Percentiles rank a stretch among this genome's conserved stretches.
phyloP scores from a whole-genome alignment of 2,329 filamentous ascomycete genomes.

The Hypoxylon sp. region DNA sequence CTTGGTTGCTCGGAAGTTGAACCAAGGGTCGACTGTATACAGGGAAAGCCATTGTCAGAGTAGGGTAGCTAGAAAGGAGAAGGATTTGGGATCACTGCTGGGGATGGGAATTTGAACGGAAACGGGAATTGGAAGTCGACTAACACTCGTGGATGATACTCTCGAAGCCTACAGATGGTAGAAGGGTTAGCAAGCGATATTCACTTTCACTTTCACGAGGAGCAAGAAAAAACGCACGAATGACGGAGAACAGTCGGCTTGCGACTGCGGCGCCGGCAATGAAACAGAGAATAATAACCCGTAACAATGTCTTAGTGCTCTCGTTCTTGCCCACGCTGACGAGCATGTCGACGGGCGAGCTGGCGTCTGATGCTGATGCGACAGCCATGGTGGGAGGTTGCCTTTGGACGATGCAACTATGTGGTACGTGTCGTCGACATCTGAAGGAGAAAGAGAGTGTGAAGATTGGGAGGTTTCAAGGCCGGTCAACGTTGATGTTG shows the following conservation, averaged over 20 bases:
- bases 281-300: slow-evolving; percentile 86
- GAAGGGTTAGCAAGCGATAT: slow-evolving; percentile 18
- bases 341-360: slow-evolving; percentile 45
- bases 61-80: slow-evolving; percentile 29
- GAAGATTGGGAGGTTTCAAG: background rate
- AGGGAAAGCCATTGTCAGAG: slow-evolving; percentile 2
- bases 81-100: slow-evolving; percentile 1
- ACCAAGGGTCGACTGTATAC: slow-evolving; percentile 92
- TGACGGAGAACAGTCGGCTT: slow-evolving; percentile 96
- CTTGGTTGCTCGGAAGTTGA: slow-evolving; percentile 98
- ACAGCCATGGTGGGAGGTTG: slow-evolving; percentile 49
- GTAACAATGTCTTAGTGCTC: slow-evolving; percentile 84
- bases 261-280: slow-evolving; percentile 92
- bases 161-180: slow-evolving; percentile 75
- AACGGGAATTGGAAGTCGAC: slow-evolving; percentile 53
- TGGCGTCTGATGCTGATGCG: slow-evolving; percentile 46
- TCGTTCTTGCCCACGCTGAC: slow-evolving; percentile 81
- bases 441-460: slow-evolving; percentile 23
- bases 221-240: slow-evolving; percentile 70
- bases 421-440: slow-evolving; percentile 37
- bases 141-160: slow-evolving; percentile 99
- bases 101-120: no score
- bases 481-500: background rate
- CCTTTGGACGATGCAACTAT: slow-evolving; percentile 37
- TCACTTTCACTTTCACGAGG: background rate